A percentile compares a stretch with the other conserved stretches of the same genome.
Conservation (phyloP, 164 flowering plant species). For the Echeveria elegans region DNA sequence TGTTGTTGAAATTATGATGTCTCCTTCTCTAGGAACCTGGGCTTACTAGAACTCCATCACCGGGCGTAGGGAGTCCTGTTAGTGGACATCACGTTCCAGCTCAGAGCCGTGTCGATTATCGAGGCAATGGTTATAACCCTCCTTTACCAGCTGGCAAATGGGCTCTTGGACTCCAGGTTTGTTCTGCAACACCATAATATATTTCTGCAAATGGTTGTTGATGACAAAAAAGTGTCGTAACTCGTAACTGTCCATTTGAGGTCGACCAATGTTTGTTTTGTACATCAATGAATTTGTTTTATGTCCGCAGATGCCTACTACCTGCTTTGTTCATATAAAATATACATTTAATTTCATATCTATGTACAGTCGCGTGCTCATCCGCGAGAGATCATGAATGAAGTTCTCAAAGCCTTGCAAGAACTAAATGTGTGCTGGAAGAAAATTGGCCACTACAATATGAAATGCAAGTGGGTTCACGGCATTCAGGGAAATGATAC, state of each 20-base stretch:
- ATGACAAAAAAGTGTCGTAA: not conserved
- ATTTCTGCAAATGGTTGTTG: not conserved
- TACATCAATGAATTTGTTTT: not conserved
- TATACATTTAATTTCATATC: not conserved
- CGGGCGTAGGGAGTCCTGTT: slow-evolving; percentile 34
- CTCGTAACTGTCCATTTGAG: slow-evolving; percentile 48
- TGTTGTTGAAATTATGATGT: not conserved
- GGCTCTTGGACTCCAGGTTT: slow-evolving; percentile 98
- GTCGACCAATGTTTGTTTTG: not conserved
- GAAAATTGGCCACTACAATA: slow-evolving; percentile 84
- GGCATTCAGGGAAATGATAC: slow-evolving; percentile 32
- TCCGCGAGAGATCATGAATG: slow-evolving; percentile 88
- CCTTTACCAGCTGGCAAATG: slow-evolving; percentile 82
- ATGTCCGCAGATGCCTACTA: not conserved
- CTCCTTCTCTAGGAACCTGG: not conserved
- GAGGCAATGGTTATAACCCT: slow-evolving; percentile 44
- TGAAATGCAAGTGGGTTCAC: slow-evolving; percentile 83
- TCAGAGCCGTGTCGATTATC: slow-evolving; percentile 54
- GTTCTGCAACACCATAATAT: slow-evolving; percentile 1
- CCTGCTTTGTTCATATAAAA: not conserved
- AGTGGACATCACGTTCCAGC: slow-evolving; percentile 34
- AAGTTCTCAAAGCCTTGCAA: slow-evolving; percentile 75
- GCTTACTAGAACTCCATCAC: slow-evolving; percentile 31
- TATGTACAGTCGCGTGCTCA: slow-evolving; percentile 71
- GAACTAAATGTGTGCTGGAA: slow-evolving; percentile 82